Conservation (phyloP, 305 asterid species). For the Fraxinus albicans region DNA sequence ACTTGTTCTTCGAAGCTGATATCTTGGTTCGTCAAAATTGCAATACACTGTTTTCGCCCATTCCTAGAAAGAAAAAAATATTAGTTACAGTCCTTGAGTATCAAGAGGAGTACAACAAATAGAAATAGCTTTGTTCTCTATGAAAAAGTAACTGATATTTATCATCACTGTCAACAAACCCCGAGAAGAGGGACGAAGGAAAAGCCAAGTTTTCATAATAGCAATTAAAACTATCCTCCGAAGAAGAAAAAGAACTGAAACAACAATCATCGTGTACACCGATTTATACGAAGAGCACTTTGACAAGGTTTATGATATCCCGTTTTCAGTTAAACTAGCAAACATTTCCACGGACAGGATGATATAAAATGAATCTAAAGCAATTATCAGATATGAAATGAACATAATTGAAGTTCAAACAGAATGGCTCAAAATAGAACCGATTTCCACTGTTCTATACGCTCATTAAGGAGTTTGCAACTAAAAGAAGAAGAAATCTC, state of each 20-base stretch:
- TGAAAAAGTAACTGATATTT: neutral
- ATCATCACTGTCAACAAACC: neutral
- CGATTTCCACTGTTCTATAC: neutral
- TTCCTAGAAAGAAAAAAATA: conserved; percentile 44
- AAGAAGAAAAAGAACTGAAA: neutral
- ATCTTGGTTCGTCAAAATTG: conserved; percentile 49
- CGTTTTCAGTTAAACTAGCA: neutral
- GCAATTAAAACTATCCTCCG: neutral
- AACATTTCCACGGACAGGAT: neutral
- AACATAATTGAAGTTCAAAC: neutral
- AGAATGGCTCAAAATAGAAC: neutral
- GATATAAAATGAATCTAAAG: neutral
- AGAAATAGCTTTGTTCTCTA: neutral
- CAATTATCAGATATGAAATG: neutral
- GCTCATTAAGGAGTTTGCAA: neutral
- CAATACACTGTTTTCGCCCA: conserved; percentile 35
- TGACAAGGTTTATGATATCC: neutral
- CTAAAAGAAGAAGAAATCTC: neutral
- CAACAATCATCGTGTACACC: neutral
- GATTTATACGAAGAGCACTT: neutral
- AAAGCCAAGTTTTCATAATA: neutral
- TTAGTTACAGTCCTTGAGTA: neutral
- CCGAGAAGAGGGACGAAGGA: neutral
- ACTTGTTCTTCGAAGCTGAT: conserved; percentile 73
- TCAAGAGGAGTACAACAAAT: neutral